phyloP scores from a whole-genome alignment of 2,329 filamentous ascomycete genomes.

The Metarhizium guizhouense region DNA sequence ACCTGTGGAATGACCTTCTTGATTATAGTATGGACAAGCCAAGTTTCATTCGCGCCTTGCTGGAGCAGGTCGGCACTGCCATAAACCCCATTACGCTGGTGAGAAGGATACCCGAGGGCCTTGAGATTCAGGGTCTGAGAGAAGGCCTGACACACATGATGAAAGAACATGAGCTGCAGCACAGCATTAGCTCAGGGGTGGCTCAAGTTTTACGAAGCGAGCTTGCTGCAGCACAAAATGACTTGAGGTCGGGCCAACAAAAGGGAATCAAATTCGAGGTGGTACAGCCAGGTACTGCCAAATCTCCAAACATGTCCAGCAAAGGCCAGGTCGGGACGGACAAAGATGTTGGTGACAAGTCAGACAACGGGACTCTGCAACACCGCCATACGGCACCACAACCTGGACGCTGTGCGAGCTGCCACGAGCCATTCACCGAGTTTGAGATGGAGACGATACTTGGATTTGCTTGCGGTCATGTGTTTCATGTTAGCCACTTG shows the following conservation, averaged over 20 bases:
- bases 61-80: constrained; percentile 88
- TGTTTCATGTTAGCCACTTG: constrained; percentile 69
- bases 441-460: constrained; percentile 64
- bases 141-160: constrained; percentile 87
- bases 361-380: constrained; percentile 1
- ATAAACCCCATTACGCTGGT: constrained; percentile 91
- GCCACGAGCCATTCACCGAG: constrained; percentile 46
- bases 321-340: constrained; percentile 13
- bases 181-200: constrained; percentile 84
- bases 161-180: constrained; percentile 91
- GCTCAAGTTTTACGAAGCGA: constrained; percentile 81
- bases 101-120: constrained; percentile 79
- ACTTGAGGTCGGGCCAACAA: constrained; percentile 68
- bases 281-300: constrained; percentile 33
- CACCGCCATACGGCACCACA: constrained; percentile 25
- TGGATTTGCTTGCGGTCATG: constrained; percentile 74
- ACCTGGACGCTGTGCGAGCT: constrained; percentile 52
- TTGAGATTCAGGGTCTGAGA: constrained; percentile 84
- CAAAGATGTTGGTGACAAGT: constrained; percentile 4
- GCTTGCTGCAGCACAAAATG: constrained; percentile 75
- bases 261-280: constrained; percentile 88
- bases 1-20: constrained; percentile 90
- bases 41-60: constrained; percentile 79
- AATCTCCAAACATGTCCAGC: constrained; percentile 21
- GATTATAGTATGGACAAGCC: constrained; percentile 98